Percentiles rank a stretch among this genome's conserved stretches.
phyloP scores from a whole-genome alignment of 495 filamentous ascomycete genomes.

The Aspergillus sclerotiicarbonarius region DNA sequence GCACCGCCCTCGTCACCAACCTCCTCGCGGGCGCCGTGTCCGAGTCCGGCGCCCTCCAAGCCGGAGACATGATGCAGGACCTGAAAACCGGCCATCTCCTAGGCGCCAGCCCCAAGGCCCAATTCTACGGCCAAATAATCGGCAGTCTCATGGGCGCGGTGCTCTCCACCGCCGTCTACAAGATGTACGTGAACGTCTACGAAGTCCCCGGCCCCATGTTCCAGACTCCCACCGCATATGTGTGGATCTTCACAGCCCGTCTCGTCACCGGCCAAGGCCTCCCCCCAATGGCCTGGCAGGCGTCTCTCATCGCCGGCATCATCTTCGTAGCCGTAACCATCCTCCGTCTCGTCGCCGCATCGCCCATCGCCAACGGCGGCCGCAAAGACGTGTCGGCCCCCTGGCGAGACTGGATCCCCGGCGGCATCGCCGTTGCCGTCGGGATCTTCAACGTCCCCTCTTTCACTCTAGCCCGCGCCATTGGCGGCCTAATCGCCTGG shows the following conservation, averaged over 20 bases:
- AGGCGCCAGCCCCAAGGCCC: conserved; percentile 86
- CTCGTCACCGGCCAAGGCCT: conserved; percentile 92
- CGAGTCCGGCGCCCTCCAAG: conserved; percentile 86
- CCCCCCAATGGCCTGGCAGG: conserved; percentile 76
- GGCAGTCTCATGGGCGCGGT: conserved; percentile 86
- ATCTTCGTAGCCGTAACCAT: conserved; percentile 70
- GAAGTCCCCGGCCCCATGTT: conserved; percentile 83
- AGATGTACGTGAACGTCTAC: conserved; percentile 87
- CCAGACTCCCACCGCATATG: conserved; percentile 88
- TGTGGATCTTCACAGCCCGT: conserved; percentile 95
- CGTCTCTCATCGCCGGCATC: conserved; percentile 65
- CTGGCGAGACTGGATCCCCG: conserved; percentile 63
- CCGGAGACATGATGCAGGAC: conserved; percentile 97
- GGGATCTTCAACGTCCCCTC: conserved; percentile 98
- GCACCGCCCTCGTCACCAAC: conserved; percentile 79
- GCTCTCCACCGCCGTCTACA: conserved; percentile 83
- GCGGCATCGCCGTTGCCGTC: conserved; percentile 93
- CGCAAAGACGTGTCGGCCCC: conserved; percentile 25
- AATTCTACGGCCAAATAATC: conserved; percentile 95
- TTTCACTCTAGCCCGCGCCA: conserved; percentile 86
- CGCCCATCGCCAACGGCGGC: conserved; percentile 30
- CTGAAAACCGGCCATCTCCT: conserved; percentile 95
- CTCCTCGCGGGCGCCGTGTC: conserved; percentile 90
- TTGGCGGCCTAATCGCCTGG: conserved; percentile 82
- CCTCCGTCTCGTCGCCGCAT: conserved; percentile 58